Evolutionary conservation across 495 filamentous ascomycete species (phyloP).

Genomic region (Aspergillus nanangensis): DNA sequence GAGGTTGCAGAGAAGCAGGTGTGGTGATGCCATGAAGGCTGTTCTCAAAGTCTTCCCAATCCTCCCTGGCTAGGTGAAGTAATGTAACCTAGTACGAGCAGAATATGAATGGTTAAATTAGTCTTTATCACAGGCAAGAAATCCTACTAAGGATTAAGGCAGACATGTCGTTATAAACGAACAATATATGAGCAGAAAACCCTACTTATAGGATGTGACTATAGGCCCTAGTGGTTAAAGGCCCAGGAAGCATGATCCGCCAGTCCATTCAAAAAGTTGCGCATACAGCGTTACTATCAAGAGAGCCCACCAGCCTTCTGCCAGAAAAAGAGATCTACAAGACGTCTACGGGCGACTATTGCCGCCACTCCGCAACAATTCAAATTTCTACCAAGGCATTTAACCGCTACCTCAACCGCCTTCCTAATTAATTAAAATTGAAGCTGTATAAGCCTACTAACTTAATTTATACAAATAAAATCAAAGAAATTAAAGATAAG

Average conservation of each 20-base stretch:
- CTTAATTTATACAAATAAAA: no score
- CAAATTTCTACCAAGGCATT: no score
- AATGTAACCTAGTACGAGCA: not conserved
- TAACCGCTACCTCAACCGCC: no score
- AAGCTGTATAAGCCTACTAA: no score
- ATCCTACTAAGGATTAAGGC: not conserved
- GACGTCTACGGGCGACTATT: no score
- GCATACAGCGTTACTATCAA: not conserved
- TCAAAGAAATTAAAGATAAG: no score
- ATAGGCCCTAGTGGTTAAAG: not conserved
- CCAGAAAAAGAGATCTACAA: not conserved
- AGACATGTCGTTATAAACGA: not conserved
- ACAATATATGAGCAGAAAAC: not conserved
- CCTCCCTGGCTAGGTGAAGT: not conserved
- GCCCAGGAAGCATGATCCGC: not conserved
- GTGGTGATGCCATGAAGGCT: not conserved
- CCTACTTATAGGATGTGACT: not conserved
- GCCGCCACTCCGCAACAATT: no score
- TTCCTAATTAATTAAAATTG: no score
- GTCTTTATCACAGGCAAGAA: not conserved
- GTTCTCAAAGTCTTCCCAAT: not conserved
- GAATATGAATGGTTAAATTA: not conserved
- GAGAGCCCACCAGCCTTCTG: not conserved
- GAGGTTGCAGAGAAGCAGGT: not conserved
- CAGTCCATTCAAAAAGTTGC: not conserved